A percentile compares a stretch with the other conserved stretches of the same genome.
Evolutionary conservation across 192 early-diverging fungal species (phyloP).

Genomic region (Jimgerdemannia flammicorona): DNA sequence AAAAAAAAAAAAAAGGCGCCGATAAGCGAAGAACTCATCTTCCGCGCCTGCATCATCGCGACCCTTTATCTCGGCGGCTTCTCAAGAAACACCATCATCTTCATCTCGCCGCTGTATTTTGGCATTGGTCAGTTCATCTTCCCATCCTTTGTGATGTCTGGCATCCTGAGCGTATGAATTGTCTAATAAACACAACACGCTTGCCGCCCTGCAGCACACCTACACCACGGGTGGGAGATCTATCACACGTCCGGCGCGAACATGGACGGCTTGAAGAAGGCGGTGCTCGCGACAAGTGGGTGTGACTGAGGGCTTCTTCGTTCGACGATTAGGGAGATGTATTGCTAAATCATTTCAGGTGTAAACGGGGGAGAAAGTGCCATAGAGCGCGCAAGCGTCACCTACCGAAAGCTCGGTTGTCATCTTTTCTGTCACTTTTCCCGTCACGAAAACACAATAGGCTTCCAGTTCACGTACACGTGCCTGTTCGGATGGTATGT

Average conservation of each 20-base stretch:
- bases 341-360: background rate
- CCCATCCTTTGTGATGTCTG: background rate
- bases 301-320: background rate
- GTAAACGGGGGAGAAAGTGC: background rate
- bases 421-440: too few relatives aligned
- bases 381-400: background rate
- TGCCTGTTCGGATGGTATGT: conserved; percentile 80
- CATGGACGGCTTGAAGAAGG: conserved; percentile 29
- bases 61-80: conserved; percentile 38
- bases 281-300: conserved; percentile 27
- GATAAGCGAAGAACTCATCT: conserved; percentile 69
- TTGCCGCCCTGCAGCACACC: conserved; percentile 45
- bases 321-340: background rate
- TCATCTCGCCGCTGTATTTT: conserved; percentile 64
- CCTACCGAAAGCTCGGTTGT: background rate
- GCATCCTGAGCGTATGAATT: background rate
- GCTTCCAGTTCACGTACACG: conserved; percentile 70
- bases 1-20: conserved; percentile 62
- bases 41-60: conserved; percentile 65
- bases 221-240: conserved; percentile 64
- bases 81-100: conserved; percentile 35
- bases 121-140: conserved; percentile 56
- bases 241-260: conserved; percentile 40
- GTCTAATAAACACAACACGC: background rate
- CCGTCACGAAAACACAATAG: conserved; percentile 10